A percentile compares a stretch with the other conserved stretches of the same genome.
phyloP scores from a whole-genome alignment of 2,329 filamentous ascomycete genomes.

The Phyllosticta citribraziliensis region DNA sequence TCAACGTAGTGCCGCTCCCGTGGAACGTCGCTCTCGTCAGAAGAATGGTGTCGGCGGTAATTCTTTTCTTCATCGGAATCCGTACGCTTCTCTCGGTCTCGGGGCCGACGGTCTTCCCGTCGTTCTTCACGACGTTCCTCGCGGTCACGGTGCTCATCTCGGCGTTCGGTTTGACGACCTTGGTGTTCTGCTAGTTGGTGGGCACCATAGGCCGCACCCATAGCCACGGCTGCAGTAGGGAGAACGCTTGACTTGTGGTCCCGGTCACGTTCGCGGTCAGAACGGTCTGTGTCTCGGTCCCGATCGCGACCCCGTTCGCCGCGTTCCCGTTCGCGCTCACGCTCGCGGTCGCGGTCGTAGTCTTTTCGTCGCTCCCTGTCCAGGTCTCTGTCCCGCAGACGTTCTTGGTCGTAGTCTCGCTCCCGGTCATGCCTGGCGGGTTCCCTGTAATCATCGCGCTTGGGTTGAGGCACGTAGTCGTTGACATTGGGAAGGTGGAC shows the following conservation, averaged over 20 bases:
- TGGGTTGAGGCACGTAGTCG: constrained; percentile 8
- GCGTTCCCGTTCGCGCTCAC: neutral
- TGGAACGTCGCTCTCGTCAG: constrained; percentile 25
- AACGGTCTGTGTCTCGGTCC: neutral
- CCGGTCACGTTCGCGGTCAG: constrained; percentile 2
- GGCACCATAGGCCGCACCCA: constrained; percentile 13
- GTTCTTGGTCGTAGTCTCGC: constrained; percentile 10
- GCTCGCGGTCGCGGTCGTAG: constrained; percentile 11
- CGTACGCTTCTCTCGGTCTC: neutral
- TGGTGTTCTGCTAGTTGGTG: constrained; percentile 15
- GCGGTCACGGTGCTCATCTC: constrained; percentile 10
- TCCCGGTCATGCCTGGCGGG: constrained; percentile 8
- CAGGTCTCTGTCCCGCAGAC: constrained; percentile 11
- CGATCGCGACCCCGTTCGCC: neutral
- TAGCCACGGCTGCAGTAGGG: constrained; percentile 18
- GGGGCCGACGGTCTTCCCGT: neutral
- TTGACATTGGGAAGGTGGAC: neutral
- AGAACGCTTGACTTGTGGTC: constrained; percentile 11
- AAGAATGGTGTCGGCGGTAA: constrained; percentile 19
- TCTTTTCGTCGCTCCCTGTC: constrained; percentile 11
- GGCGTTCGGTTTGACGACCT: neutral
- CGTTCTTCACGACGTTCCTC: constrained; percentile 11
- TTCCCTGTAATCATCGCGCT: constrained; percentile 16
- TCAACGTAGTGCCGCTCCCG: constrained; percentile 25
- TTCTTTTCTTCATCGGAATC: constrained; percentile 18